phyloP scores from a whole-genome alignment of 257 asterid genomes.

The Osmanthus fragrans region DNA sequence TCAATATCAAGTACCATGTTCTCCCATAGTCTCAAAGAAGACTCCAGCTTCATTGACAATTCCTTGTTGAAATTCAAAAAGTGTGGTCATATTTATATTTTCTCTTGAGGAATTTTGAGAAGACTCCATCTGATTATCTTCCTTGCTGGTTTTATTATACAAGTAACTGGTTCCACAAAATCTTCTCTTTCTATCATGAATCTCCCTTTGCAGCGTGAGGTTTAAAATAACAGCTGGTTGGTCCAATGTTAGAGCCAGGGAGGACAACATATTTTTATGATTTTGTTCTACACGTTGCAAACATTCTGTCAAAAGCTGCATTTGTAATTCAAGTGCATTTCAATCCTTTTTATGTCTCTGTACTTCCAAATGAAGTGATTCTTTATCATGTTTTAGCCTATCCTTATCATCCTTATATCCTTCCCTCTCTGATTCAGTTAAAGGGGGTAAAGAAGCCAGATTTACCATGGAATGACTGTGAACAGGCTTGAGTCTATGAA shows the following conservation, averaged over 20 bases:
- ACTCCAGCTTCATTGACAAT: constrained; percentile 57
- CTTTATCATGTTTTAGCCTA: constrained; percentile 58
- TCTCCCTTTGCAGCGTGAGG: constrained; percentile 44
- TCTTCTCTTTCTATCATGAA: constrained; percentile 66
- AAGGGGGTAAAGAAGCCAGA: constrained; percentile 40
- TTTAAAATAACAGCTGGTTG: constrained; percentile 44
- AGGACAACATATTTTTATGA: constrained; percentile 55
- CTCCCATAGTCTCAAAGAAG: constrained; percentile 71
- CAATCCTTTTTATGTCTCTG: constrained; percentile 56
- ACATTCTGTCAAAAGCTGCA: constrained; percentile 46
- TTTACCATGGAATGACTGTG: constrained; percentile 81
- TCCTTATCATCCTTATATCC: constrained; percentile 64
- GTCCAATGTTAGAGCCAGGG: constrained; percentile 45
- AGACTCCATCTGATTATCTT: constrained; percentile 34
- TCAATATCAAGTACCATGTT: constrained; percentile 41
- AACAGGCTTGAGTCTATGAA: constrained; percentile 87
- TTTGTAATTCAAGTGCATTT: constrained; percentile 46
- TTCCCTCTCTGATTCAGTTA: constrained; percentile 66
- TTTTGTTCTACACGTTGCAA: constrained; percentile 45
- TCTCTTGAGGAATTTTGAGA: constrained; percentile 40
- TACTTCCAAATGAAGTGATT: constrained; percentile 49
- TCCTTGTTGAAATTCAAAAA: constrained; percentile 45
- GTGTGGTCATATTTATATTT: constrained; percentile 41
- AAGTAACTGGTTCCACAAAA: constrained; percentile 50
- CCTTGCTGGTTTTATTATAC: constrained; percentile 40